Percentiles rank a stretch among this genome's conserved stretches.
These are phyloP conservation scores for Elongisporangium undulatum DNA, from an alignment of 352 stramenopile species.

Conservation along the genomic window DNA sequence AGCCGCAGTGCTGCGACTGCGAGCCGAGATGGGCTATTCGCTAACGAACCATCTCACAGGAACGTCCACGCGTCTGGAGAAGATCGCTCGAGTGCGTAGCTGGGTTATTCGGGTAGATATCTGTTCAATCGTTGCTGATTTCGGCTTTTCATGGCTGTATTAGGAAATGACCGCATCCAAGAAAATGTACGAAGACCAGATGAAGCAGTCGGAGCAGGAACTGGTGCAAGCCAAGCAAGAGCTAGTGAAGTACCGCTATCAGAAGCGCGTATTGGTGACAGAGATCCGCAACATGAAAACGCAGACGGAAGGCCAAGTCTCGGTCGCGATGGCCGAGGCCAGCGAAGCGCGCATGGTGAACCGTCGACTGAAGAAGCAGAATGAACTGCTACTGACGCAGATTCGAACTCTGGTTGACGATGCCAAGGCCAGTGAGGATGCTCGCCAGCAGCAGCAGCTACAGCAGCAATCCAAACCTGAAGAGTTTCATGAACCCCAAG, in stretches of 20 bases:
- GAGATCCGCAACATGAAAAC: conserved; percentile 76
- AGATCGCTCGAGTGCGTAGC: conserved; percentile 44
- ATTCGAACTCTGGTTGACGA: conserved; percentile 74
- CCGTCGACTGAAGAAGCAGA: conserved; percentile 75
- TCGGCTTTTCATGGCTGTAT: background rate
- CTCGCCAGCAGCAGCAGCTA: conserved; percentile 16
- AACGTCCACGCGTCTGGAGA: conserved; percentile 68
- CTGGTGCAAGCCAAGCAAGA: conserved; percentile 57
- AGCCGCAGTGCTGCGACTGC: conserved; percentile 59
- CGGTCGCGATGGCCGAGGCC: conserved; percentile 80
- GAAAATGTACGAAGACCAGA: conserved; percentile 66
- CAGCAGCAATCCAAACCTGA: conserved; percentile 2
- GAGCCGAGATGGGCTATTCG: conserved; percentile 70
- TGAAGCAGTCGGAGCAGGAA: conserved; percentile 45
- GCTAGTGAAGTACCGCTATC: conserved; percentile 70
- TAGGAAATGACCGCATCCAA: conserved; percentile 67
- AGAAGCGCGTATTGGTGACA: conserved; percentile 73
- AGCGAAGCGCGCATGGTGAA: conserved; percentile 87
- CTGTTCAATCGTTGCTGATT: background rate
- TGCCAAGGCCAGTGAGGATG: conserved; percentile 28
- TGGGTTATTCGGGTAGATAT: background rate
- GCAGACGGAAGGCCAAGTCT: conserved; percentile 69
- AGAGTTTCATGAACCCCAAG: background rate
- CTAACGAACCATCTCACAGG: conserved; percentile 71
- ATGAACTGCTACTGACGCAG: conserved; percentile 74